A percentile compares a stretch with the other conserved stretches of the same genome.
Evolutionary conservation across 2,329 filamentous ascomycete species (phyloP).

Genomic region (Alternaria gaisen): DNA sequence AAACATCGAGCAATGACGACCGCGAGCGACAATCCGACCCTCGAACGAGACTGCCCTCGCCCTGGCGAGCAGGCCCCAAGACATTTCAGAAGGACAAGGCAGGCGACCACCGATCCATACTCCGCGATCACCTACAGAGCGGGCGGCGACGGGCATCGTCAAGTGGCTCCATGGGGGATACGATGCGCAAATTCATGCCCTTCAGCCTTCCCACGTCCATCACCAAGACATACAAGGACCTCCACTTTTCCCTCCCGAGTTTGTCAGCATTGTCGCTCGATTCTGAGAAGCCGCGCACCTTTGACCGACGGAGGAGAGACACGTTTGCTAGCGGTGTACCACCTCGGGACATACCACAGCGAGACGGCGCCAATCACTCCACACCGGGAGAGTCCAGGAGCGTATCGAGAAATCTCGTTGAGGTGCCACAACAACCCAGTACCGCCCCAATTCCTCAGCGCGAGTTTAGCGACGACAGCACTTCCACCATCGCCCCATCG

Average conservation of each 20-base stretch:
- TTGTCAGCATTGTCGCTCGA: slow-evolving; percentile 43
- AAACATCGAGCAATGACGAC: slow-evolving; percentile 13
- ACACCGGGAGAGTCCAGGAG: slow-evolving; percentile 16
- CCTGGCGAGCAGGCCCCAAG: slow-evolving; percentile 54
- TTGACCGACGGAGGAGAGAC: slow-evolving; percentile 26
- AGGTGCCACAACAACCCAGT: slow-evolving; percentile 20
- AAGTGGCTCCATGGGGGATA: slow-evolving; percentile 46
- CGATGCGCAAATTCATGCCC: slow-evolving; percentile 48
- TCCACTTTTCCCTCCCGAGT: slow-evolving; percentile 49
- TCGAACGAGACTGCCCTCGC: slow-evolving; percentile 53
- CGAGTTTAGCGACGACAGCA: slow-evolving; percentile 30
- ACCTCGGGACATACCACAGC: slow-evolving; percentile 26
- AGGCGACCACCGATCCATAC: slow-evolving; percentile 47
- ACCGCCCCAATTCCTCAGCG: slow-evolving; percentile 29
- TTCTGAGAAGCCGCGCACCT: slow-evolving; percentile 17
- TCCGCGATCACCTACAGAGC: slow-evolving; percentile 50
- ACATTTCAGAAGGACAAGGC: slow-evolving; percentile 43
- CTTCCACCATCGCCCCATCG: slow-evolving; percentile 23
- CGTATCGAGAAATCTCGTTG: slow-evolving; percentile 9
- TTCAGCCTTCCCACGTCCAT: slow-evolving; percentile 49
- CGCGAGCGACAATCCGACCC: slow-evolving; percentile 20
- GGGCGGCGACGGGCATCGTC: slow-evolving; percentile 53
- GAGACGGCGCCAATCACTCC: slow-evolving; percentile 32
- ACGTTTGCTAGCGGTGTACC: slow-evolving; percentile 20
- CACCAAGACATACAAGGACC: slow-evolving; percentile 46